Conservation (phyloP, 2,329 filamentous ascomycete species). For the Aspergillus bombycis region DNA sequence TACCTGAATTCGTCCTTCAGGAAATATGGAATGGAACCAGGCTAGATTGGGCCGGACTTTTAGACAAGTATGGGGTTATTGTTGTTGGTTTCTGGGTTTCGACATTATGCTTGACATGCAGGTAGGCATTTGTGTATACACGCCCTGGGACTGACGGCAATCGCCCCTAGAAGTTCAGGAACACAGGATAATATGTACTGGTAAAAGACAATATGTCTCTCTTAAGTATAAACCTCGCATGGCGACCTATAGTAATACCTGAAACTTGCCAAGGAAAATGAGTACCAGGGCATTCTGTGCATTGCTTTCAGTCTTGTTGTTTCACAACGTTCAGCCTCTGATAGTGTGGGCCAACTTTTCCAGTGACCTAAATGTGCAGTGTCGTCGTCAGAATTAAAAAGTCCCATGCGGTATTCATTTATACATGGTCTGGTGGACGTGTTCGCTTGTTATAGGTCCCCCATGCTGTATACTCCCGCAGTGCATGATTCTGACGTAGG, state of each 20-base stretch:
- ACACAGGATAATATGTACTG: too few species aligned
- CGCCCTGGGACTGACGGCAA: neutral
- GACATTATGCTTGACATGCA: neutral
- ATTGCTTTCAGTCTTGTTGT: neutral
- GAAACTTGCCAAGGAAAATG: neutral
- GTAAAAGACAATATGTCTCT: too few species aligned
- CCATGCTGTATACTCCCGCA: neutral
- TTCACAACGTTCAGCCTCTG: neutral
- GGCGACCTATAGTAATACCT: too few species aligned
- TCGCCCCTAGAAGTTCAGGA: neutral
- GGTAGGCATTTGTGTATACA: neutral
- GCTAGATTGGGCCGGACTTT: neutral
- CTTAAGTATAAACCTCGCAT: too few species aligned
- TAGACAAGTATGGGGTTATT: neutral
- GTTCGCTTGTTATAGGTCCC: neutral
- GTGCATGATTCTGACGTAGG: neutral
- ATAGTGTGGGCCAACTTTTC: neutral
- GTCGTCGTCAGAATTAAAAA: too few species aligned
- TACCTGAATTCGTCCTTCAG: neutral
- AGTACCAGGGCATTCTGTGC: too few species aligned
- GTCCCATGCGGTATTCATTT: too few species aligned
- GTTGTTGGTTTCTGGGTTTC: neutral
- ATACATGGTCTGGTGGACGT: too few species aligned
- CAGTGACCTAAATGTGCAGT: neutral
- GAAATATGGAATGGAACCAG: neutral